phyloP scores from a whole-genome alignment of 2,329 filamentous ascomycete genomes.

The Phoma sp. region DNA sequence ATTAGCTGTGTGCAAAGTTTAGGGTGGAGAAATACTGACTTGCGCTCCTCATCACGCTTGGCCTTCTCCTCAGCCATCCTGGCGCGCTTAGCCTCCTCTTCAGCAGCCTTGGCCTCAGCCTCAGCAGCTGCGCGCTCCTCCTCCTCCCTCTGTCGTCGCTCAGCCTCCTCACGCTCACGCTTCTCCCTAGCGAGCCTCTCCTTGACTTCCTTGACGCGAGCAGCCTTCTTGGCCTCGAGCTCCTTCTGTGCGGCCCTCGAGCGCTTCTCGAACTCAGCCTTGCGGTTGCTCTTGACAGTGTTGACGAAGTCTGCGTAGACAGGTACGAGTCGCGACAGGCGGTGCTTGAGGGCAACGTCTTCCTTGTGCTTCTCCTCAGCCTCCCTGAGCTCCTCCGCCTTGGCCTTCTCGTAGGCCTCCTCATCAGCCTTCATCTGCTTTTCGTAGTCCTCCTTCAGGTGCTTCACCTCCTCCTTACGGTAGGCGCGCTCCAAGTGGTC shows the following conservation, averaged over 20 bases:
- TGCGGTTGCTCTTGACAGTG: conserved; percentile 82
- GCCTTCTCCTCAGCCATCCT: conserved; percentile 74
- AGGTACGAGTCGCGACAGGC: conserved; percentile 83
- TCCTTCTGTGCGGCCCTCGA: conserved; percentile 91
- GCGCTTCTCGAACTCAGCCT: conserved; percentile 94
- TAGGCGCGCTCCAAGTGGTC: conserved; percentile 97
- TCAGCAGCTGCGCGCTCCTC: conserved; percentile 82
- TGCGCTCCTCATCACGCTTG: conserved; percentile 64
- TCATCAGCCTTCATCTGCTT: conserved; percentile 79
- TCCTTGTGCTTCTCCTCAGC: conserved; percentile 89
- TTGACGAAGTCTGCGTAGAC: conserved; percentile 83
- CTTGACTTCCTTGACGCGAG: conserved; percentile 85
- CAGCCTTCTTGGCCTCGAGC: conserved; percentile 87
- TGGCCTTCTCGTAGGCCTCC: conserved; percentile 79
- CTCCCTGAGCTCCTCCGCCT: conserved; percentile 77
- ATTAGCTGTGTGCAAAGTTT: not conserved
- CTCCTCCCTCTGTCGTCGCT: conserved; percentile 78
- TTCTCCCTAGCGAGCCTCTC: conserved; percentile 84
- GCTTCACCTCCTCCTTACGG: conserved; percentile 93
- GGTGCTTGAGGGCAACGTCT: conserved; percentile 91
- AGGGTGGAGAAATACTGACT: conserved; percentile 50
- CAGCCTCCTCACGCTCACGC: conserved; percentile 82
- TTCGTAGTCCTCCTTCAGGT: conserved; percentile 84
- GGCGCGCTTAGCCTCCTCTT: conserved; percentile 79
- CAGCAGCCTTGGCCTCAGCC: conserved; percentile 81